Base-by-base conservation (phyloP, 2,329 filamentous ascomycete species). In the Fusarium tupiense region DNA sequence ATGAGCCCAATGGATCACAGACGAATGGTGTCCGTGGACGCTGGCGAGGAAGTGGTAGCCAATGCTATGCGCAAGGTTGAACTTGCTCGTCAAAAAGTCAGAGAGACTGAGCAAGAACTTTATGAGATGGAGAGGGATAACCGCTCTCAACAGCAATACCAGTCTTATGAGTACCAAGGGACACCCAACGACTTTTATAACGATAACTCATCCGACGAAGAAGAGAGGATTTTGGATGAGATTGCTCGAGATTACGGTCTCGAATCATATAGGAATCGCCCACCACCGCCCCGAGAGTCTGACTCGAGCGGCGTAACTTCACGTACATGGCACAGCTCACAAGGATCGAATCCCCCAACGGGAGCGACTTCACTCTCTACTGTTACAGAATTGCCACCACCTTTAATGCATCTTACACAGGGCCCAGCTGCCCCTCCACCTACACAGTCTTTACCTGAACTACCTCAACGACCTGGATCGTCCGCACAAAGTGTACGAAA, bases 211-310 rank as follows among this genome's bases (percentile, higher is more conserved):
- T 91, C 89, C 1, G 90, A 91, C 6, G 92, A 95, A 63, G 93
- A 95, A 79, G 93, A 95, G 79, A 88, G 91, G 40, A 88, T 95
- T 61, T 83, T 98, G 56, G 96, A 98, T 71, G 94, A 98, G 81
- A 94, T 98, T 88, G 95, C 94, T 0, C 91, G 90, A 73, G 94
- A 93, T 61, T 96, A 95, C 81, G 89, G 91, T 62, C 91, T 96
- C 78, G 94, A 96, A 64, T 93, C 95, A 64, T 97, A 97, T 24
- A 69, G 70, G 20, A 59, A 64, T 88, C 94, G 92, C 24, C 77
- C 90, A 22, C 88, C 91, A 33, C 82, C 94, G 29, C 92, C 93
- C 40, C 90, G 94, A 67, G 92, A 96, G 79, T 96, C 94, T 7
- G 93, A 94, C 80, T 96, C 94, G 3, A 97, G 93, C 84, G 91